Evolutionary conservation across 768 basidiomycete genomes (phyloP).

Genomic region (Russula earlei): DNA sequence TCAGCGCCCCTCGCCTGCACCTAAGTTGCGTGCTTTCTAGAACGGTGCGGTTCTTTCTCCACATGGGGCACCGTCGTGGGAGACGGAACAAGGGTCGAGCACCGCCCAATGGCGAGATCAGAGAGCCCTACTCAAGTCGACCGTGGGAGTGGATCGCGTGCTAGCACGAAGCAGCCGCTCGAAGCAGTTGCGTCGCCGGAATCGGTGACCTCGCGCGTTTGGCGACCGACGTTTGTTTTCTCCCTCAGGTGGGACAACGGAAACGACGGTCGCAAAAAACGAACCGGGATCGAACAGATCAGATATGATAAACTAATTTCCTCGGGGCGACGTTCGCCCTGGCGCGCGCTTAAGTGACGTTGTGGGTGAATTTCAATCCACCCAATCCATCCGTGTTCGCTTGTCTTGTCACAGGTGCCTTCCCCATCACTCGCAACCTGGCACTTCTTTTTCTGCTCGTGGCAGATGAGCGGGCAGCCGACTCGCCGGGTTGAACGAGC

Average conservation of each 20-base stretch:
- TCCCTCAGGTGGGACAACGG: background rate
- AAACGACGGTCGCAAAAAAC: background rate
- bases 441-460: background rate
- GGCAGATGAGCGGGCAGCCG: background rate
- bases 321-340: constrained; percentile 1
- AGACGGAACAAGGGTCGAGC: constrained; percentile 4
- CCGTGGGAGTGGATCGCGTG: background rate
- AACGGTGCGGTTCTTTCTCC: constrained; percentile 10
- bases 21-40: constrained; percentile 10
- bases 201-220: background rate
- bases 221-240: background rate
- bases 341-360: background rate
- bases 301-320: constrained; percentile 11
- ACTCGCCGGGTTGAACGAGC: background rate
- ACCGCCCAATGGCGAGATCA: constrained; percentile 7
- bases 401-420: background rate
- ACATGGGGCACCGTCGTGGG: constrained; percentile 15
- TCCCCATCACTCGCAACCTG: too few relatives aligned
- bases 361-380: background rate
- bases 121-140: background rate
- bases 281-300: constrained; percentile 4
- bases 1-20: constrained; percentile 11
- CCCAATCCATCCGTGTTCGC: background rate
- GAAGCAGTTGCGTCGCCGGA: background rate
- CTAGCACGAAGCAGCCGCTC: background rate